These are phyloP conservation scores for Komagataella phaffii DNA, from an alignment of 805 yeast genomes.

Conservation along the genomic window DNA sequence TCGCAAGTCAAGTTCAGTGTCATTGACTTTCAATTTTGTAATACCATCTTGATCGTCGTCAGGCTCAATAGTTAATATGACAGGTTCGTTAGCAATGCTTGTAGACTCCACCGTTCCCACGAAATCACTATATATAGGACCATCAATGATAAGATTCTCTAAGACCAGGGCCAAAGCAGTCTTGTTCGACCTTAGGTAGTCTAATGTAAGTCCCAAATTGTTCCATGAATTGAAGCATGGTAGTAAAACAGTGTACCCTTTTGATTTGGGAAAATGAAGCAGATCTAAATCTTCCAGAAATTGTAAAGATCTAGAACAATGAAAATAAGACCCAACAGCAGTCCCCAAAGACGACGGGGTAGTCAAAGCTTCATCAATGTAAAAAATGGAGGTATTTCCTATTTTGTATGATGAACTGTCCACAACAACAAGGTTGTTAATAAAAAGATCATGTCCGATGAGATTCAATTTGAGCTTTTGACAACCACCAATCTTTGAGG, in stretches of 20 bases:
- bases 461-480: conserved; percentile 33
- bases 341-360: conserved; percentile 53
- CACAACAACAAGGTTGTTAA: conserved; percentile 48
- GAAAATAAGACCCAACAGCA: conserved; percentile 48
- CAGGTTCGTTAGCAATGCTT: conserved; percentile 16
- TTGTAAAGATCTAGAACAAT: conserved; percentile 52
- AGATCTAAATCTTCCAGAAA: conserved; percentile 40
- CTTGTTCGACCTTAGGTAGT: conserved; percentile 40
- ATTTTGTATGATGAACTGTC: conserved; percentile 28
- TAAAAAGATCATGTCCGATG: conserved; percentile 20
- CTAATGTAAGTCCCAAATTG: conserved; percentile 40
- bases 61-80: conserved; percentile 7
- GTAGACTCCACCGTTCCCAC: conserved; percentile 14
- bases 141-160: conserved; percentile 47
- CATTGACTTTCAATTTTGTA: conserved; percentile 9
- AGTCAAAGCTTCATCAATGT: conserved; percentile 43
- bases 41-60: conserved; percentile 3
- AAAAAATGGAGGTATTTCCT: conserved; percentile 56
- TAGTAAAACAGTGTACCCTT: conserved; percentile 64
- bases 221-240: conserved; percentile 76
- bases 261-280: conserved; percentile 28
- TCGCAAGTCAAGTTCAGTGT: conserved; percentile 20
- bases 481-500: conserved; percentile 50
- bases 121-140: conserved; percentile 54
- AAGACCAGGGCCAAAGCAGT: conserved; percentile 38